Evolutionary conservation across 2,329 filamentous ascomycete genomes (phyloP), one percentile per base, ranked within the genome.

Genomic region (Cladophialophora exuberans): DNA sequence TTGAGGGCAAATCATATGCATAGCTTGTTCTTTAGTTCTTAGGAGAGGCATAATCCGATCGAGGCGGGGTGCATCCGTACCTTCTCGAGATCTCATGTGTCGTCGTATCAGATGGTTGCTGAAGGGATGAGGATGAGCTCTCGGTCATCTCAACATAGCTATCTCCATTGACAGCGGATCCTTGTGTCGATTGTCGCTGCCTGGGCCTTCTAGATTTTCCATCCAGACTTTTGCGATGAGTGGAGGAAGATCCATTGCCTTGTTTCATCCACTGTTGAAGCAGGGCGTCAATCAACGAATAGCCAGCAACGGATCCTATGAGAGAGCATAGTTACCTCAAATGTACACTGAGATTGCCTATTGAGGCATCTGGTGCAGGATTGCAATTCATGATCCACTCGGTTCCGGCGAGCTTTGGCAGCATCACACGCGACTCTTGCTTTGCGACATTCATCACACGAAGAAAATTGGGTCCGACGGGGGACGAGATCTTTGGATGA

Each of bases 341-440:
- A 64, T 30, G 44, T 63, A 33, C 56, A 65, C 31, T 56, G 50
- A 13, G 52, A 57, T 17, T 51, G 41, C 10, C 59, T 59, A 28
- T 62, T 61, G 28, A 43, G 54, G 61, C 65, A 66, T 45, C 66
- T 61, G 52, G 49, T 57, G 39, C 61, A 61, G 11, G 56, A 52
- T 18, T 33, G 46, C 52, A 55, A 54, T 59, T 59, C 50, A 59
- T 56, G 49, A 55, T 62, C 49, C 50, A 50, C 41, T 54, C 39
- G 51, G 47, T 43, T 57, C 50, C 31, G 63, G 43, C 48, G 58
- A 51, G 59, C 61, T 58, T 44, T 52, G 15, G 63, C 53, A 25
- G 68, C 67, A 50, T 71, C 67, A 49, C 69, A 70, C 11, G 62
- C 63, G 36, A 70, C 67, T 3, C 68, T 62, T 20, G 67, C 65